Percentiles rank a stretch among this genome's conserved stretches.
Conservation (phyloP, 2,329 filamentous ascomycete species). For the Trichoderma sp. region DNA sequence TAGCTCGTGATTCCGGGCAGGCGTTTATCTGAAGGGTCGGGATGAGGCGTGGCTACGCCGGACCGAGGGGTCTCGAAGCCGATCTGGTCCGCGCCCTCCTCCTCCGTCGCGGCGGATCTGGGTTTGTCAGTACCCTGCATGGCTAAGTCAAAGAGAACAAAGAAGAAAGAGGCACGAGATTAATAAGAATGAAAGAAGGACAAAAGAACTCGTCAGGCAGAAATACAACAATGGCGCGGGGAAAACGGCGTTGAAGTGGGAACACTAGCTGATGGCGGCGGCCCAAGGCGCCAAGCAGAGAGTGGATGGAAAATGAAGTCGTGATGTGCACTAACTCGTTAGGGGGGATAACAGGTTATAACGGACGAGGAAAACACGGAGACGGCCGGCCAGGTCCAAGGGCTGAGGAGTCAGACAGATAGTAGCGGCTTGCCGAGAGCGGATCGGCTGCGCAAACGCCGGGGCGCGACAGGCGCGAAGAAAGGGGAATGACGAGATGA, state of each 20-base stretch:
- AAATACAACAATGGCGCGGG: slow-evolving; percentile 29
- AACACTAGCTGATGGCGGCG: slow-evolving; percentile 48
- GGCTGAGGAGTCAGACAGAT: slow-evolving; percentile 31
- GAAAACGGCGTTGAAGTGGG: slow-evolving; percentile 37
- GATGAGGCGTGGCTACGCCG: slow-evolving; percentile 88
- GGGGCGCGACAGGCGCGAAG: slow-evolving; percentile 27
- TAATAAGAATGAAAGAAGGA: slow-evolving; percentile 32
- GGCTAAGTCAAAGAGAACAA: slow-evolving; percentile 36
- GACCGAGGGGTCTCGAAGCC: slow-evolving; percentile 87
- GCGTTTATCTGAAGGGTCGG: slow-evolving; percentile 92
- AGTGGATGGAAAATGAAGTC: slow-evolving; percentile 28
- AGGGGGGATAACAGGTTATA: slow-evolving; percentile 19
- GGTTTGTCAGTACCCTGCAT: slow-evolving; percentile 57
- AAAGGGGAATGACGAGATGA: slow-evolving; percentile 39
- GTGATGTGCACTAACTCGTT: slow-evolving; percentile 27
- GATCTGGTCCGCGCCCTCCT: slow-evolving; percentile 74
- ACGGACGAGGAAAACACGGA: slow-evolving; percentile 40
- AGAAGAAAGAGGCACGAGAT: slow-evolving; percentile 10
- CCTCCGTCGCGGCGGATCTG: slow-evolving; percentile 62
- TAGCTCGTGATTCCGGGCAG: slow-evolving; percentile 95
- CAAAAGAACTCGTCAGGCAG: slow-evolving; percentile 34
- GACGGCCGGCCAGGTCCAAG: slow-evolving; percentile 33
- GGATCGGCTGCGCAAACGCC: slow-evolving; percentile 31
- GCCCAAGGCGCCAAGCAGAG: slow-evolving; percentile 40
- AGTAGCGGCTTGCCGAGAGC: slow-evolving; percentile 36